Evolutionary conservation across 2,329 filamentous ascomycete species (phyloP).

Genomic region (Graphilbum sp.): DNA sequence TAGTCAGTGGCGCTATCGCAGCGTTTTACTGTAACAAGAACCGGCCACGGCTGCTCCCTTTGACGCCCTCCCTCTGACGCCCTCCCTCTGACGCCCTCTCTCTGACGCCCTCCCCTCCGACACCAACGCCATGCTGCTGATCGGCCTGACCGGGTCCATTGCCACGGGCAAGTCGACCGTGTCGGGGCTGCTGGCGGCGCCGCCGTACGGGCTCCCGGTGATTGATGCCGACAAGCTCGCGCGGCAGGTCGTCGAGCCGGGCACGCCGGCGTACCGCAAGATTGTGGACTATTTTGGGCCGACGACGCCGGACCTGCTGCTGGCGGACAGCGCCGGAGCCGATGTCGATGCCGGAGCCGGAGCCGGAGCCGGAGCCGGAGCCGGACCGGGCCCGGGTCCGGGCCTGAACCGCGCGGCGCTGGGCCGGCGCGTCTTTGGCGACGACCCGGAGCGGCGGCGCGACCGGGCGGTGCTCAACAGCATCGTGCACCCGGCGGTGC

Average conservation of each 20-base stretch:
- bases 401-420: conserved; percentile 77
- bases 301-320: conserved; percentile 71
- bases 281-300: conserved; percentile 71
- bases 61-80: no score
- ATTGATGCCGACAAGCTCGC: conserved; percentile 90
- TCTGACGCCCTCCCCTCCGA: no score
- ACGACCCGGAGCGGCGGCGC: conserved; percentile 47
- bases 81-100: no score
- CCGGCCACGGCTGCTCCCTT: no score
- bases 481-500: conserved; percentile 86
- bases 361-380: conserved; percentile 19
- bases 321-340: conserved; percentile 17
- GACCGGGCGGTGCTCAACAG: conserved; percentile 68
- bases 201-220: conserved; percentile 75
- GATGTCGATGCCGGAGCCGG: no score
- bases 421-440: conserved; percentile 73
- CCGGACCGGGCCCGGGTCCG: conserved; percentile 39
- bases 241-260: conserved; percentile 86
- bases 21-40: no score
- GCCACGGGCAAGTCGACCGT: conserved; percentile 97
- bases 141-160: conserved; percentile 92
- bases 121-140: conserved; percentile 76
- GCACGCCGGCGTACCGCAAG: conserved; percentile 64
- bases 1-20: no score
- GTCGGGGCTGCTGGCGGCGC: conserved; percentile 59